Evolutionary conservation across 805 yeast genomes (phyloP), one percentile per base, ranked within the genome.

Genomic region (Candida glaebosa): DNA sequence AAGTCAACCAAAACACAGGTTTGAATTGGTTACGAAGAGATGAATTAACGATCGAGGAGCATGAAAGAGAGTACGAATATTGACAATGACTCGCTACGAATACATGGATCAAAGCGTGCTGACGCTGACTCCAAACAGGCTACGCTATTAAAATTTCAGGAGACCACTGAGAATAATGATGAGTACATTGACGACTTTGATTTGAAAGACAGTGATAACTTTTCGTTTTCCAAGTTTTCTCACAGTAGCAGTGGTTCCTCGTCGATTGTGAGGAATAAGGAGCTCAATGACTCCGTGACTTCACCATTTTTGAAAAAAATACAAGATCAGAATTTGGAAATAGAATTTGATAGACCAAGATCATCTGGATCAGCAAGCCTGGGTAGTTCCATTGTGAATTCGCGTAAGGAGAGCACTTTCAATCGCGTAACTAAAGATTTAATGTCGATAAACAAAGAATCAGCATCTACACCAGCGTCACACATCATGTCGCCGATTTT

Each of bases 151-250:
- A 56, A 54, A 41, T 60, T 47, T 38, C 53, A 50, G 37, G 65
- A 61, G 36, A 38, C 48, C 3, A 24, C 8, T 24, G 46, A 45
- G 18, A 49, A 49, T 4, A 49, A 50, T 25, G 50, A 53, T 16
- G 54, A 51, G 10, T 53, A 50, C 32, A 50, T 51, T 4, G 56
- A 58, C n/a, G 71, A 60, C 31, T 58, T 61, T 38, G 58, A 59
- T 6, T 44, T 59, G 25, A 62, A 53, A 8, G 56, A 54, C n/a
- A 55, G 53, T 7, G 40, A 53, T 14, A 58, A 65, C 38, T 48
- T 68, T 9, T 64, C 71, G 5, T 67, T 58, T 46, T 65, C 70
- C 33, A 61, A 54, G 48, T 68, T 68, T 46, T 63, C 72, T 38
- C 65, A 61, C 20, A 42, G 54, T 4, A 54, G 61, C n/a, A 32